A percentile compares a stretch with the other conserved stretches of the same genome.
Evolutionary conservation across 2,329 filamentous ascomycete genomes (phyloP).

Genomic region (Epichloe festucae): DNA sequence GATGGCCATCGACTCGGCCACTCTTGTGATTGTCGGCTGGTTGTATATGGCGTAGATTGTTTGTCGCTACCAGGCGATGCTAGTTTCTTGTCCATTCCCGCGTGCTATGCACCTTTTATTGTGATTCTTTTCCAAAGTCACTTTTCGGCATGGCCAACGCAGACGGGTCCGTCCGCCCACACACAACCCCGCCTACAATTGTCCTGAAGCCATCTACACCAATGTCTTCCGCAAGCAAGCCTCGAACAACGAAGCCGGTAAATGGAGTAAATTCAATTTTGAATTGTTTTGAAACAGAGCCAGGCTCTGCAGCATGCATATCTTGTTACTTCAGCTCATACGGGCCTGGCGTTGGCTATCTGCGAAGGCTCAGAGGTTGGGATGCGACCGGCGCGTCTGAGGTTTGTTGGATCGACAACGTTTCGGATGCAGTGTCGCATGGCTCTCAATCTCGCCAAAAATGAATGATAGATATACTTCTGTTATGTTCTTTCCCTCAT

Average conservation of each 20-base stretch:
- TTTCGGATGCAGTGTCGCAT: not conserved
- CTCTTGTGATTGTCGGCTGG: not conserved
- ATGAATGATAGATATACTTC: not conserved
- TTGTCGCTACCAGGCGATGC: constrained; percentile 8
- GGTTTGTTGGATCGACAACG: not conserved
- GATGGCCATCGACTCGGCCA: constrained; percentile 12
- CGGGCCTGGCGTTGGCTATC: not conserved
- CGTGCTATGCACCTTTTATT: constrained; percentile 7
- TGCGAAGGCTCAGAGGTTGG: not conserved
- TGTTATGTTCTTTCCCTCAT: not conserved
- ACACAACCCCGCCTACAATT: not conserved
- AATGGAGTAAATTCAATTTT: not conserved
- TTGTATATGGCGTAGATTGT: not conserved
- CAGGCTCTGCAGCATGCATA: not conserved
- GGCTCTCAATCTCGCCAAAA: not conserved
- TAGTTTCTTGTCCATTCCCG: constrained; percentile 7
- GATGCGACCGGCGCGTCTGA: not conserved
- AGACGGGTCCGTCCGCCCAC: not conserved
- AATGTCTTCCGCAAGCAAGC: not conserved
- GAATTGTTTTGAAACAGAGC: not conserved
- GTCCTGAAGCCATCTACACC: constrained; percentile 22
- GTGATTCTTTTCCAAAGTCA: constrained; percentile 14
- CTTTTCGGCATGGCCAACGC: constrained; percentile 7
- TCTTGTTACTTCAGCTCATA: not conserved
- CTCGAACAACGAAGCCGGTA: not conserved